phyloP scores from a whole-genome alignment of 768 basidiomycete genomes.

The Phanerodontia chrysosporium region DNA sequence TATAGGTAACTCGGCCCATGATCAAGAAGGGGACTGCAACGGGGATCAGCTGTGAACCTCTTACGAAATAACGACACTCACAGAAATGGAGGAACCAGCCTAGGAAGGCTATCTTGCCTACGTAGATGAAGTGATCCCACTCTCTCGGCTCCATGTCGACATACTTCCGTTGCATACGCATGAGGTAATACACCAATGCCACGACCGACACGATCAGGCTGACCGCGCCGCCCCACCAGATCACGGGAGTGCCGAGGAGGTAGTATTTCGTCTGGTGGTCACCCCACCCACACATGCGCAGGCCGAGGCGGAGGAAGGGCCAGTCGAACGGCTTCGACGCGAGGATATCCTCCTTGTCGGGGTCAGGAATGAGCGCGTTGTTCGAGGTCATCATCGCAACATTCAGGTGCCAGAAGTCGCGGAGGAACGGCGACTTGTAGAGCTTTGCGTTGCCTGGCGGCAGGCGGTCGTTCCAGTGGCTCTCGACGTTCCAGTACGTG shows the following conservation, averaged over 20 bases:
- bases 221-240: slow-evolving; percentile 81
- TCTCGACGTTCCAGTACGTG: slow-evolving; percentile 98
- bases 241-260: slow-evolving; percentile 84
- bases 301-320: slow-evolving; percentile 85
- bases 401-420: slow-evolving; percentile 98
- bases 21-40: slow-evolving; percentile 86
- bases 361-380: slow-evolving; percentile 95
- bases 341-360: slow-evolving; percentile 97
- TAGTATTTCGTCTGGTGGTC: slow-evolving; percentile 88
- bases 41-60: background rate
- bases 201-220: slow-evolving; percentile 57
- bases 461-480: slow-evolving; percentile 92
- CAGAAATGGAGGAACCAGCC: slow-evolving; percentile 93
- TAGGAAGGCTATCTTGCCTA: slow-evolving; percentile 83
- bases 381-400: slow-evolving; percentile 99
- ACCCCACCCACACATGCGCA: slow-evolving; percentile 98
- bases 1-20: slow-evolving; percentile 96
- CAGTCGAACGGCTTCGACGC: slow-evolving; percentile 91
- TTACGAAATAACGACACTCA: slow-evolving; percentile 33
- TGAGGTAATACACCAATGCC: slow-evolving; percentile 62
- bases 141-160: slow-evolving; percentile 88
- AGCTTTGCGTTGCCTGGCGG: slow-evolving; percentile 78
- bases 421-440: slow-evolving; percentile 88
- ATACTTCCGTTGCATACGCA: slow-evolving; percentile 85
- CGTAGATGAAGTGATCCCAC: slow-evolving; percentile 94